These are phyloP conservation scores for Teratosphaeria epicoccoides DNA, from an alignment of 2,329 filamentous ascomycete genomes.

Conservation along the genomic window DNA sequence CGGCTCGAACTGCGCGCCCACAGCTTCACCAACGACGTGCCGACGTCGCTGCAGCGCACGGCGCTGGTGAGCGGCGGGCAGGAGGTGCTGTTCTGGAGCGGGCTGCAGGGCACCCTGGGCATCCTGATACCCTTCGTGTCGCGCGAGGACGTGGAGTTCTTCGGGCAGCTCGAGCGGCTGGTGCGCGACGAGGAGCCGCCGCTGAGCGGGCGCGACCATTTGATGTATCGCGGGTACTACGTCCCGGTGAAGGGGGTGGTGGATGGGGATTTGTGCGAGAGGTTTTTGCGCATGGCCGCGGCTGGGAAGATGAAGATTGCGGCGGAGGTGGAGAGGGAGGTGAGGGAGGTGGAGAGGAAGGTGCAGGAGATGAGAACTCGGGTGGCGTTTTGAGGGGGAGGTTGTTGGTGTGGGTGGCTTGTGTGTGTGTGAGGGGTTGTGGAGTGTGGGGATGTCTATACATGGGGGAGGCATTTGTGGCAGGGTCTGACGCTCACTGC, in stretches of 20 bases:
- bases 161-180: conserved; percentile 85
- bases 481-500: too few relatives aligned
- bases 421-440: too few relatives aligned
- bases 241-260: conserved; percentile 93
- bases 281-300: conserved; percentile 69
- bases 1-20: conserved; percentile 77
- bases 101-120: conserved; percentile 86
- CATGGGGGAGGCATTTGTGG: too few relatives aligned
- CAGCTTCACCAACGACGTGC: conserved; percentile 84
- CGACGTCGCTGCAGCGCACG: conserved; percentile 80
- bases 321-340: conserved; percentile 78
- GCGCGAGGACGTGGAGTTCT: conserved; percentile 93
- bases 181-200: conserved; percentile 78
- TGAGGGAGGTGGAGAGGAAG: conserved; percentile 91
- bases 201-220: conserved; percentile 81
- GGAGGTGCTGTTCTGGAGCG: conserved; percentile 85
- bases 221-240: conserved; percentile 94
- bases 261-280: conserved; percentile 91
- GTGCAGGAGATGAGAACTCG: conserved; percentile 43
- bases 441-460: too few relatives aligned
- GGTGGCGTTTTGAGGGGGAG: conserved; percentile 29
- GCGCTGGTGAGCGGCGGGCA: conserved; percentile 83
- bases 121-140: conserved; percentile 85
- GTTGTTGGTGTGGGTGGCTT: neutral
- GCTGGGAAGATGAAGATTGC: conserved; percentile 96